Conservation (phyloP, 345 rosid genomes). For the Salix udensis region DNA sequence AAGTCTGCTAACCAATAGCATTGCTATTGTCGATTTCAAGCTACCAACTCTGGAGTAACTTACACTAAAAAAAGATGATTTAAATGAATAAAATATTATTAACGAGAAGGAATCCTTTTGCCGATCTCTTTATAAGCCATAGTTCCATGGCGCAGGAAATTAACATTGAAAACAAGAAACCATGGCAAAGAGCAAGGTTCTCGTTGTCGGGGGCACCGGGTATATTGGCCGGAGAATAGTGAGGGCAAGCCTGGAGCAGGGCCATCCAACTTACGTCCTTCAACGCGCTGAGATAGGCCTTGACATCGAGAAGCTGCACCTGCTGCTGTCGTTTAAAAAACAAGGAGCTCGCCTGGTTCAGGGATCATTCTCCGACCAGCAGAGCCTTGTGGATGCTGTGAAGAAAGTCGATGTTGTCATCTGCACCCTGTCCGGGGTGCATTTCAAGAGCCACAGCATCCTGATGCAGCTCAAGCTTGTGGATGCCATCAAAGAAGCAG, state of each 20-base stretch:
- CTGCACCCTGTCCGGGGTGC: constrained; percentile 62
- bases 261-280: constrained; percentile 54
- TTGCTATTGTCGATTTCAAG: not conserved
- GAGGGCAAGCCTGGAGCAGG: constrained; percentile 48
- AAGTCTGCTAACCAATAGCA: not conserved
- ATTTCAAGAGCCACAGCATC: constrained; percentile 50
- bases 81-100: not conserved
- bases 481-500: constrained; percentile 64
- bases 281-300: constrained; percentile 56
- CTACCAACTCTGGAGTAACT: not conserved
- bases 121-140: not conserved
- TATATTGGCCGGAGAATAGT: constrained; percentile 58
- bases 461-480: constrained; percentile 55
- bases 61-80: not conserved
- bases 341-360: constrained; percentile 47
- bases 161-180: not conserved
- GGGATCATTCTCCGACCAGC: constrained; percentile 46
- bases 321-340: constrained; percentile 44
- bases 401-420: constrained; percentile 57
- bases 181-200: constrained; percentile 47
- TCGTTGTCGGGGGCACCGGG: constrained; percentile 64
- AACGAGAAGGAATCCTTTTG: not conserved
- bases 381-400: constrained; percentile 47
- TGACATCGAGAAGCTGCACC: constrained; percentile 59
- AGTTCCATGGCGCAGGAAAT: not conserved